Percentiles rank a stretch among this genome's conserved stretches.
Evolutionary conservation across 1,139 yeast genomes (phyloP).

Genomic region (Wickerhamiella infanticola): DNA sequence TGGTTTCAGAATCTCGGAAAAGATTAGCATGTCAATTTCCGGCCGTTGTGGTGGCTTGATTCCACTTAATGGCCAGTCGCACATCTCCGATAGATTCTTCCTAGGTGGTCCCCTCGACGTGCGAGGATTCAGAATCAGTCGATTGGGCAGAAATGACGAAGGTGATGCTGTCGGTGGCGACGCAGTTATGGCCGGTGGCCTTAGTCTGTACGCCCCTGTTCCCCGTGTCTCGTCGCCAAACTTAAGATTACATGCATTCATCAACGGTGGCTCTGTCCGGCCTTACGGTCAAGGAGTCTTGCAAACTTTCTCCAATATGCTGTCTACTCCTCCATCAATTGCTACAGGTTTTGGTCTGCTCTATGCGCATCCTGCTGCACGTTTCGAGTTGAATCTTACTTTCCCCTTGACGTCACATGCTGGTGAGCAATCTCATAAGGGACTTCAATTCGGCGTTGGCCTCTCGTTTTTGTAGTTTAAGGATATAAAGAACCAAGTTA

Average conservation of each 20-base stretch:
- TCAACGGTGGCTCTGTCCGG: slow-evolving; percentile 60
- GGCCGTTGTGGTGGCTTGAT: slow-evolving; percentile 11
- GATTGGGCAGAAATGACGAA: slow-evolving; percentile 70
- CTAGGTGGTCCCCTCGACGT: slow-evolving; percentile 80
- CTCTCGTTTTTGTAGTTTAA: slow-evolving; percentile 47
- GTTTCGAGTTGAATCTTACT: slow-evolving; percentile 79
- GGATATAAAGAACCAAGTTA: background rate
- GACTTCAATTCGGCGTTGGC: slow-evolving; percentile 88
- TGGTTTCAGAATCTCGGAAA: slow-evolving; percentile 13
- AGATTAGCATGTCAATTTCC: slow-evolving; percentile 10
- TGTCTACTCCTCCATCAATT: slow-evolving; percentile 29
- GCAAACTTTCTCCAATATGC: slow-evolving; percentile 7
- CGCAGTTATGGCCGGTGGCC: slow-evolving; percentile 52
- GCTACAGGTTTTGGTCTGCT: slow-evolving; percentile 64
- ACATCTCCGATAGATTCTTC: slow-evolving; percentile 35
- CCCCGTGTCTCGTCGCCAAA: slow-evolving; percentile 42
- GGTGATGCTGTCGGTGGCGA: slow-evolving; percentile 60
- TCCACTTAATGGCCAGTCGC: slow-evolving; percentile 11
- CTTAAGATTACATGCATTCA: slow-evolving; percentile 52
- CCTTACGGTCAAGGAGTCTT: slow-evolving; percentile 25
- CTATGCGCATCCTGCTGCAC: slow-evolving; percentile 75
- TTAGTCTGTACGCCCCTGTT: slow-evolving; percentile 47
- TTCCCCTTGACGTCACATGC: slow-evolving; percentile 45
- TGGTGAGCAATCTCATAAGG: slow-evolving; percentile 56
- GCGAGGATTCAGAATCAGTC: slow-evolving; percentile 59